phyloP scores from a whole-genome alignment of 73 alveolate genomes.

The Halteria grandinella region DNA sequence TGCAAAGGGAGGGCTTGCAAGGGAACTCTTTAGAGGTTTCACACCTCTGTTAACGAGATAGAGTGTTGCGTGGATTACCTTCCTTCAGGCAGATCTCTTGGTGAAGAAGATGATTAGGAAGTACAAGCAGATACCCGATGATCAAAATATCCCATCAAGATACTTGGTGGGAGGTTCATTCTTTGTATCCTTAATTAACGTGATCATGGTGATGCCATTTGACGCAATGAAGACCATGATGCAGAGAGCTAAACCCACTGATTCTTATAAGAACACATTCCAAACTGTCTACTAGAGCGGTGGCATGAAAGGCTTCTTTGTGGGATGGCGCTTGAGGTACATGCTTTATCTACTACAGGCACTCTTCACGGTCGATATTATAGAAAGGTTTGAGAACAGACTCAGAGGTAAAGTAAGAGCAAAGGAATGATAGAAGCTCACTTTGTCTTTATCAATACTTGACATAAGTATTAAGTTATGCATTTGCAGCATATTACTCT shows the following conservation, averaged over 20 bases:
- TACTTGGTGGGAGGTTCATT: slow-evolving; percentile 45
- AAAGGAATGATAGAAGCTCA: too few relatives aligned
- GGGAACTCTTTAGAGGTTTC: slow-evolving; percentile 63
- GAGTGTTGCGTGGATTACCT: slow-evolving; percentile 60
- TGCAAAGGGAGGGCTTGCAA: background rate
- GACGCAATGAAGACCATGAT: slow-evolving; percentile 71
- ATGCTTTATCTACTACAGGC: slow-evolving; percentile 33
- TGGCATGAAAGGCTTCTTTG: slow-evolving; percentile 47
- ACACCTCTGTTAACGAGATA: slow-evolving; percentile 55
- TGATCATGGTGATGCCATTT: slow-evolving; percentile 63
- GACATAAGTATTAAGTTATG: too few relatives aligned
- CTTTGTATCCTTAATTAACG: slow-evolving; percentile 39
- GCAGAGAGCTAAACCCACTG: too few relatives aligned
- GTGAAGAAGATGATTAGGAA: slow-evolving; percentile 28
- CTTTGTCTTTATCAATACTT: too few relatives aligned
- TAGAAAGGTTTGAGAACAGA: slow-evolving; percentile 39
- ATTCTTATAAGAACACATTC: too few relatives aligned
- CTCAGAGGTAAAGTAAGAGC: too few relatives aligned
- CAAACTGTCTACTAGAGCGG: background rate
- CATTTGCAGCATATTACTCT: too few relatives aligned
- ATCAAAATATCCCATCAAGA: slow-evolving; percentile 47
- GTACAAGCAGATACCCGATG: slow-evolving; percentile 10
- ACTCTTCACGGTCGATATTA: slow-evolving; percentile 41
- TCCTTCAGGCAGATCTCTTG: slow-evolving; percentile 57
- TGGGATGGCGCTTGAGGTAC: slow-evolving; percentile 47